phyloP scores from a whole-genome alignment of 2,329 filamentous ascomycete genomes.

The Botrytis sinoallii region DNA sequence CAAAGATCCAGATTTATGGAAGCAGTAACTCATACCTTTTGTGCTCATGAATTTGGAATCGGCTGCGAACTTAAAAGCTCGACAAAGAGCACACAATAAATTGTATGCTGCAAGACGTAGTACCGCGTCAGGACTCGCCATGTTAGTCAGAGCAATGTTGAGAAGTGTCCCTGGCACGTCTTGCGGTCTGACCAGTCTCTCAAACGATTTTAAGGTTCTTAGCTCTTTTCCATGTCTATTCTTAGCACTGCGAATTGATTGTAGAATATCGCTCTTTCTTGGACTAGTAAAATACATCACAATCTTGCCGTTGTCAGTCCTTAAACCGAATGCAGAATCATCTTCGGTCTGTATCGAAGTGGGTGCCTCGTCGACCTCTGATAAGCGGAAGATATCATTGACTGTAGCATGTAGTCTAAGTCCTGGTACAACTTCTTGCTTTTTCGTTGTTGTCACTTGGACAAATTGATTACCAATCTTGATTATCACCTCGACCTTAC shows the following conservation, averaged over 20 bases:
- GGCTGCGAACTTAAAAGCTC: constrained; percentile 64
- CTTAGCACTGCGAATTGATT: constrained; percentile 61
- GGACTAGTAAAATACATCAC: constrained; percentile 70
- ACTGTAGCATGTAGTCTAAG: constrained; percentile 60
- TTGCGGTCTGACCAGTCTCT: constrained; percentile 64
- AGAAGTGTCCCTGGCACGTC: constrained; percentile 68
- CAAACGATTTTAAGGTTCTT: constrained; percentile 57
- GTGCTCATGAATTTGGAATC: constrained; percentile 60
- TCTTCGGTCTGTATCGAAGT: constrained; percentile 63
- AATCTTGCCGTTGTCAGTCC: constrained; percentile 66
- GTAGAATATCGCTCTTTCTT: constrained; percentile 60
- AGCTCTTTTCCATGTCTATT: constrained; percentile 62
- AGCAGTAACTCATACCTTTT: constrained; percentile 47
- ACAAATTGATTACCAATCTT: constrained; percentile 69
- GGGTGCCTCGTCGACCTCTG: constrained; percentile 65
- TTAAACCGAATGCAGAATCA: constrained; percentile 63
- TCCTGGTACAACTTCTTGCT: constrained; percentile 64
- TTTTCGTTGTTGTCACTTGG: constrained; percentile 66
- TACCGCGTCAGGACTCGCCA: constrained; percentile 58
- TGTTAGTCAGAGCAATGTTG: constrained; percentile 64
- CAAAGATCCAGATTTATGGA: neutral
- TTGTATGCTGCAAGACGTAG: constrained; percentile 66
- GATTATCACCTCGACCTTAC: constrained; percentile 67
- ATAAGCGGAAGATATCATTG: constrained; percentile 67
- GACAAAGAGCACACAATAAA: constrained; percentile 62